Evolutionary conservation across 306 rosid genomes (phyloP).

Genomic region (Trichosanthes cucumerina): DNA sequence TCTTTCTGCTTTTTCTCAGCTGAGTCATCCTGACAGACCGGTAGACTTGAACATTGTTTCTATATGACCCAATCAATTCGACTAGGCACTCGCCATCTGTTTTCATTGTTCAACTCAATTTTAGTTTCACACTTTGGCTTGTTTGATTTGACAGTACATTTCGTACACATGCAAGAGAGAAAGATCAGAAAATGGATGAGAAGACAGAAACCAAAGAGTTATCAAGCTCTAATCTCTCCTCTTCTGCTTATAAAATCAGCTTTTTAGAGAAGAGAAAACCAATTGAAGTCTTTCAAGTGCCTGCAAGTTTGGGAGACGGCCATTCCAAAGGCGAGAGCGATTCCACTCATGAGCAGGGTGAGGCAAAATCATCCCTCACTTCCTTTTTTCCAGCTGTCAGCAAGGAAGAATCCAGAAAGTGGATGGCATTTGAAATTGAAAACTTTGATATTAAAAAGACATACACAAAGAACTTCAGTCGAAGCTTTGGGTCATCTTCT

Average conservation of each 20-base stretch:
- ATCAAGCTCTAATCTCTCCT: not conserved
- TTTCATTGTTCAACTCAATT: too few species aligned
- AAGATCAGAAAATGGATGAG: not conserved
- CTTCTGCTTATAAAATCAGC: not conserved
- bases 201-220: not conserved
- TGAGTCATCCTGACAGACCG: too few species aligned
- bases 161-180: not conserved
- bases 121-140: not conserved
- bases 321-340: not conserved
- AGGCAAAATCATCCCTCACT: not conserved
- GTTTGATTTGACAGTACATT: not conserved
- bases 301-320: not conserved
- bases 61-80: too few species aligned
- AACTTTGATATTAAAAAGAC: not conserved
- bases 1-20: not conserved
- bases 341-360: not conserved
- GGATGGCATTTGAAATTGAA: constrained; percentile 75
- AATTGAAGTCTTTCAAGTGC: constrained; percentile 9
- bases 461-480: not conserved
- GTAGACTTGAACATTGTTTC: too few species aligned
- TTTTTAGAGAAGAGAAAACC: not conserved
- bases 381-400: constrained; percentile 13
- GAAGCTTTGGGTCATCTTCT: not conserved
- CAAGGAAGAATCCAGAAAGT: constrained; percentile 27
- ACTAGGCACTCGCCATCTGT: too few species aligned